Base-by-base conservation (phyloP, 2,329 filamentous ascomycete species). In the Pseudopyrenochaeta lycopersici region DNA sequence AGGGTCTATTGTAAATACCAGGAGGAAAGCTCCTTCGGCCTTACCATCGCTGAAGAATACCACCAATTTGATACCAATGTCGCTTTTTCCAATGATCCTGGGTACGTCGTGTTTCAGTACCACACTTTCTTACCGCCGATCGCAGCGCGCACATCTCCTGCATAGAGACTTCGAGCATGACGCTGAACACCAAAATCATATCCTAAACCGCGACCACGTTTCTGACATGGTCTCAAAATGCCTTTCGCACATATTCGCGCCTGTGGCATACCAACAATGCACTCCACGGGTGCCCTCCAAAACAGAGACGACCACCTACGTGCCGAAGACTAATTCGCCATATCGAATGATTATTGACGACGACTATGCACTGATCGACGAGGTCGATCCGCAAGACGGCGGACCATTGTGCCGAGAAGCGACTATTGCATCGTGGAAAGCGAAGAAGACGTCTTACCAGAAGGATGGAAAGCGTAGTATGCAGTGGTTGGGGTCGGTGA, bases 351-450 rank as follows among this genome's bases (percentile, higher is more conserved):
- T 56, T n/a, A 56, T 60, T 1, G 58, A 62, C 29, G 61, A 59
- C 15, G 60, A 60, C 1, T 53, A 49, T 1, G 52, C 60, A 12
- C 35, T 62, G 5, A 7, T 60, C 1, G 55, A 63, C 6, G 52
- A 53, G 6, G 55, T 51, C 4, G 52, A 54, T n/a, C 56, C 49
- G 23, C 36, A 49, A 33, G 64, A 69, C 33, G 67, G 66, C 1
- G 60, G 53, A 6, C 60, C 69, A 3, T 12, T 70, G 2, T 64
- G 63, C 40, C 52, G 67, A 33, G 66, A 70, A 45, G 54, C 52
- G 7, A 58, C 52, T 14, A 63, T 70, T 38, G 63, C 54, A 30
- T 52, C 29, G 27, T 66, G 62, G 66, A 67, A 65, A 46, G 40
- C 36, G 29, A 39, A 21, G 14, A 36, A 27, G 7, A 36, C 20